phyloP scores from a whole-genome alignment of 768 basidiomycete genomes.

The Suillus lakei region DNA sequence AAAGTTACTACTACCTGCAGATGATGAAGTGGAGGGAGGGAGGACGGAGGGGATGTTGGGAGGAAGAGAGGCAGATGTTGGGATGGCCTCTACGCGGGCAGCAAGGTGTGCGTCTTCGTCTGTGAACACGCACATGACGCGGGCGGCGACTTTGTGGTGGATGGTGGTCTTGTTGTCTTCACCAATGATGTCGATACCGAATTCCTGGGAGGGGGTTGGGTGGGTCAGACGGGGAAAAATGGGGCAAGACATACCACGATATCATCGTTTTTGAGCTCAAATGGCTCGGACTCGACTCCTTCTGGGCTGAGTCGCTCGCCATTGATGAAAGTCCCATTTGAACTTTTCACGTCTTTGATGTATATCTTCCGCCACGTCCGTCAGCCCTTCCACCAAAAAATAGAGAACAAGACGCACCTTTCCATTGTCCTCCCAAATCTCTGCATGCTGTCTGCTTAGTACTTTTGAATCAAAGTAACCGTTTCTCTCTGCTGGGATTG shows the following conservation, averaged over 20 bases:
- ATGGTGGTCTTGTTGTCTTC: conserved; percentile 98
- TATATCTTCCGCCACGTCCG: conserved; percentile 63
- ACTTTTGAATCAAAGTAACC: conserved; percentile 98
- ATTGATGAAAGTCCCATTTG: conserved; percentile 98
- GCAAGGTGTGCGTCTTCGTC: conserved; percentile 85
- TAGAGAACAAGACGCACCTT: conserved; percentile 59
- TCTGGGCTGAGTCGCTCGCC: conserved; percentile 90
- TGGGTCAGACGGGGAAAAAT: conserved; percentile 7
- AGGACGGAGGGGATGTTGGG: conserved; percentile 16
- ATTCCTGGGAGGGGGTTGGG: conserved; percentile 66
- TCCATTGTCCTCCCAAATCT: conserved; percentile 93
- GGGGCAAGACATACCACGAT: conserved; percentile 74
- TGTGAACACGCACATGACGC: conserved; percentile 85
- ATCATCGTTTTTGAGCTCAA: conserved; percentile 93
- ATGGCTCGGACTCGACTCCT: conserved; percentile 89
- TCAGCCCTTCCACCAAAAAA: conserved; percentile 16
- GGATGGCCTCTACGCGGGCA: conserved; percentile 71
- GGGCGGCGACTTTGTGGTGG: conserved; percentile 98
- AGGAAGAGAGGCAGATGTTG: conserved; percentile 40
- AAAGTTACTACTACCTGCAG: conserved; percentile 37
- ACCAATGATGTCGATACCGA: conserved; percentile 98
- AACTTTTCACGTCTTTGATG: conserved; percentile 98
- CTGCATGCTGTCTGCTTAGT: conserved; percentile 92
- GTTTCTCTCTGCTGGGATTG: conserved; percentile 89
- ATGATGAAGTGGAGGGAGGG: conserved; percentile 41